These are phyloP conservation scores for Alternaria tenuissima DNA, from an alignment of 2,329 filamentous ascomycete genomes.

Conservation along the genomic window DNA sequence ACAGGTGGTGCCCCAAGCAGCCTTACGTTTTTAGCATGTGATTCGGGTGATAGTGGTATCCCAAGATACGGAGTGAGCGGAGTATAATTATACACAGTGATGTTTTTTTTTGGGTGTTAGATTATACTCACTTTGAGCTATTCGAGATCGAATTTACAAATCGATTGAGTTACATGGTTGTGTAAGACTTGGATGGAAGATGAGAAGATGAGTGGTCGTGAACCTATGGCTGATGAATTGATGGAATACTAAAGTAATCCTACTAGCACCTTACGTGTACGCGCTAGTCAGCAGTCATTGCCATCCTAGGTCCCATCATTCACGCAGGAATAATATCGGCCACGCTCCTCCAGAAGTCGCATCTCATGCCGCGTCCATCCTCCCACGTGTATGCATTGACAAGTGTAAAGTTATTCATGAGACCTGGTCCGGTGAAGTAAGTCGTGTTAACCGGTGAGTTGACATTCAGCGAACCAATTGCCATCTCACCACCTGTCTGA, in stretches of 20 bases:
- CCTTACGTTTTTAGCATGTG: background rate
- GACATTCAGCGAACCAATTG: background rate
- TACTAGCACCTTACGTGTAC: background rate
- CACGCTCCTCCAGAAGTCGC: conserved; percentile 22
- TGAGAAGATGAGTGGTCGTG: background rate
- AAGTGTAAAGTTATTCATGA: conserved; percentile 13
- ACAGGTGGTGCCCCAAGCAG: background rate
- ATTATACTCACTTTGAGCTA: background rate
- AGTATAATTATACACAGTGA: background rate
- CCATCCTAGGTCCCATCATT: background rate
- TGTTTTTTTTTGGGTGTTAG: background rate
- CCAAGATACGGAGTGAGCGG: background rate
- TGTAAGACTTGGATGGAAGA: background rate
- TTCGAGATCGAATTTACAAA: background rate
- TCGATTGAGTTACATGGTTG: background rate
- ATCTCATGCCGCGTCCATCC: conserved; percentile 16
- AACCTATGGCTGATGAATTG: background rate
- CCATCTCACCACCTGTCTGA: conserved; percentile 22
- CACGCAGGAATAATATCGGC: conserved; percentile 5
- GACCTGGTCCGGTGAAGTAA: conserved; percentile 14
- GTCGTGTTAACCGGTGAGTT: conserved; percentile 9
- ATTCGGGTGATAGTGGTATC: background rate
- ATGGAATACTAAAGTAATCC: background rate
- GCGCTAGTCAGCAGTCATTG: background rate
- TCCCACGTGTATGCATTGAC: conserved; percentile 26